Conservation (phyloP, 805 yeast genomes). For the Sugiyamaella mastotermitis region DNA sequence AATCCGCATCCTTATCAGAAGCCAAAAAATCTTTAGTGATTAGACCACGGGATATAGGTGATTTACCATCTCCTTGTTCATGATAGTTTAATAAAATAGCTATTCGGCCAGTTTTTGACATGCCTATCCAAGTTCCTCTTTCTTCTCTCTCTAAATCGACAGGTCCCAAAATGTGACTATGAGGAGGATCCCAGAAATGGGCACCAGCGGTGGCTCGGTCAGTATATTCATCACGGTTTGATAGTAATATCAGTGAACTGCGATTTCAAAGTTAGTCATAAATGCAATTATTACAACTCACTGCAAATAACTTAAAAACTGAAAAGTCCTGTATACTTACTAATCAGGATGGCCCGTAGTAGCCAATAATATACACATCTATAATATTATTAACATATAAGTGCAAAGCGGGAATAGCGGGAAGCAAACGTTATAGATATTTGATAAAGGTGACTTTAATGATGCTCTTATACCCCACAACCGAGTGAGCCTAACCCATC, state of each 20-base stretch:
- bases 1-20: slow-evolving; percentile 31
- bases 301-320: not conserved
- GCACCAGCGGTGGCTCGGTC: slow-evolving; percentile 67
- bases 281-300: not conserved
- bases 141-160: slow-evolving; percentile 64
- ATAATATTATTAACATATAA: too few species aligned
- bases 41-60: slow-evolving; percentile 45
- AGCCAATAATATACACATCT: slow-evolving; percentile 81
- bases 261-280: not conserved
- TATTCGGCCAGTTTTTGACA: slow-evolving; percentile 48
- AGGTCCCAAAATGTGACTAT: slow-evolving; percentile 52
- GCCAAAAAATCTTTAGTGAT: slow-evolving; percentile 42
- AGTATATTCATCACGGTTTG: slow-evolving; percentile 85
- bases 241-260: slow-evolving; percentile 61
- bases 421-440: too few species aligned
- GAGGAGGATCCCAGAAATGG: slow-evolving; percentile 29
- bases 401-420: too few species aligned
- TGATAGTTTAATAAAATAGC: slow-evolving; percentile 74
- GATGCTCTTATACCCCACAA: too few species aligned
- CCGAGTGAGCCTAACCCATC: too few species aligned
- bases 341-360: slow-evolving; percentile 66
- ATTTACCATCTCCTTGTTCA: slow-evolving; percentile 40
- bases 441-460: too few species aligned
- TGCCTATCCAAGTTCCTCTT: slow-evolving; percentile 92
- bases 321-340: slow-evolving; percentile 21